Percentiles rank a stretch among this genome's conserved stretches.
These are phyloP conservation scores for Actinomucor elegans DNA, from an alignment of 371 early-diverging fungal genomes.

Conservation along the genomic window DNA sequence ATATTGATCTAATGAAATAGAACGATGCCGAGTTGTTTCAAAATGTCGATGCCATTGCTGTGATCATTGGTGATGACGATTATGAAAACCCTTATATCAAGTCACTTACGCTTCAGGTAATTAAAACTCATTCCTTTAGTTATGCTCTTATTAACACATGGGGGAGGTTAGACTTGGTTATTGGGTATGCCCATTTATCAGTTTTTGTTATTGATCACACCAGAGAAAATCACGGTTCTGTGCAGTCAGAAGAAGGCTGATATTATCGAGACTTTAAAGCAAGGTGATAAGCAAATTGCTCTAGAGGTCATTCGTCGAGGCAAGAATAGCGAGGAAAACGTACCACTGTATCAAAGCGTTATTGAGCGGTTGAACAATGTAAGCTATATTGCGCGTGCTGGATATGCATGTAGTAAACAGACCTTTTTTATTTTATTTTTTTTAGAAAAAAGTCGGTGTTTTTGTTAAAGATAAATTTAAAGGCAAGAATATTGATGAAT, in stretches of 20 bases:
- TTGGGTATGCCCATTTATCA: slow-evolving; percentile 94
- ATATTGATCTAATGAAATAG: background rate
- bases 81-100: slow-evolving; percentile 72
- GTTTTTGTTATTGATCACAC: slow-evolving; percentile 79
- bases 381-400: no score
- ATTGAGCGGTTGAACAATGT: slow-evolving; percentile 44
- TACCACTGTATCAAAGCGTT: slow-evolving; percentile 58
- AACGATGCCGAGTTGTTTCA: slow-evolving; percentile 48
- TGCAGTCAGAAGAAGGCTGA: slow-evolving; percentile 80
- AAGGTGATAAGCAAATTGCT: slow-evolving; percentile 58
- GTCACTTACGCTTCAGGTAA: slow-evolving; percentile 65
- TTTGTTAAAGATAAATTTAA: slow-evolving; percentile 75
- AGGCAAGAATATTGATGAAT: slow-evolving; percentile 82
- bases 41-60: slow-evolving; percentile 60
- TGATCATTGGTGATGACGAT: slow-evolving; percentile 62
- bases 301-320: slow-evolving; percentile 75
- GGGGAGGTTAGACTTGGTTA: slow-evolving; percentile 78
- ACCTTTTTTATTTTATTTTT: no score
- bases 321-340: slow-evolving; percentile 71
- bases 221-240: slow-evolving; percentile 74
- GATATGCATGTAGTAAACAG: no score
- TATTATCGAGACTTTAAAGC: slow-evolving; percentile 41
- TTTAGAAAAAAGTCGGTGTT: slow-evolving; percentile 73
- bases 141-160: background rate
- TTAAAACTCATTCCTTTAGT: background rate